Conservation (phyloP, 495 filamentous ascomycete species). For the Podospora tetraspora region DNA sequence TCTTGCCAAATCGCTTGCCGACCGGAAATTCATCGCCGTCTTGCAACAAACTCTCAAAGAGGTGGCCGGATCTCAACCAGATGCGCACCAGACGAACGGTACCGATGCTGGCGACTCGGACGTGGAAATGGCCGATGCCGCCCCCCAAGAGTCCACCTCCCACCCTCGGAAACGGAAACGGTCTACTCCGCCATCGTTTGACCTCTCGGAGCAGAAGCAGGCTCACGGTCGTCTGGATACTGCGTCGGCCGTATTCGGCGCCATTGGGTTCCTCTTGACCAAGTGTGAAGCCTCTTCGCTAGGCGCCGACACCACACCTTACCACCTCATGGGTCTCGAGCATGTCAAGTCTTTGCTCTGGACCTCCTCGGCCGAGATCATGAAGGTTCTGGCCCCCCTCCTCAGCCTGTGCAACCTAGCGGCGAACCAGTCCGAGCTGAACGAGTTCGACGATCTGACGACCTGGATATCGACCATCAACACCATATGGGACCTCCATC, state of each 20-base stretch:
- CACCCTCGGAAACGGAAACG: constrained; percentile 37
- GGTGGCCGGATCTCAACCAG: constrained; percentile 27
- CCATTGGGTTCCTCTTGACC: constrained; percentile 33
- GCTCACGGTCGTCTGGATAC: constrained; percentile 32
- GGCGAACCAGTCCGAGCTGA: constrained; percentile 18
- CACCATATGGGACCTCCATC: constrained; percentile 41
- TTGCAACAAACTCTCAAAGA: constrained; percentile 41
- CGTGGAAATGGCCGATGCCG: constrained; percentile 28
- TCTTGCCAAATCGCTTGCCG: constrained; percentile 42
- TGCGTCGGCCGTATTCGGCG: constrained; percentile 35
- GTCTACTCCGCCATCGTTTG: constrained; percentile 20
- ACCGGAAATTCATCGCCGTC: constrained; percentile 37
- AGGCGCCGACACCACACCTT: constrained; percentile 20
- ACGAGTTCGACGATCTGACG: constrained; percentile 22
- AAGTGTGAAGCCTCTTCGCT: constrained; percentile 19
- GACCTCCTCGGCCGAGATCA: constrained; percentile 34
- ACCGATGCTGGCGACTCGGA: constrained; percentile 13
- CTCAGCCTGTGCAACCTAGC: constrained; percentile 36
- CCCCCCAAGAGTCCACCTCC: constrained; percentile 2
- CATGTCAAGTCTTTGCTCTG: constrained; percentile 47
- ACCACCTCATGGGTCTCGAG: constrained; percentile 37
- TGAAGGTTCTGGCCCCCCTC: constrained; percentile 33
- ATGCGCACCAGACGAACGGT: constrained; percentile 2
- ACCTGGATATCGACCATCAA: constrained; percentile 37
- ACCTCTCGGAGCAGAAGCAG: constrained; percentile 30